phyloP scores from a whole-genome alignment of 495 filamentous ascomycete genomes.

The Tuber brumale region DNA sequence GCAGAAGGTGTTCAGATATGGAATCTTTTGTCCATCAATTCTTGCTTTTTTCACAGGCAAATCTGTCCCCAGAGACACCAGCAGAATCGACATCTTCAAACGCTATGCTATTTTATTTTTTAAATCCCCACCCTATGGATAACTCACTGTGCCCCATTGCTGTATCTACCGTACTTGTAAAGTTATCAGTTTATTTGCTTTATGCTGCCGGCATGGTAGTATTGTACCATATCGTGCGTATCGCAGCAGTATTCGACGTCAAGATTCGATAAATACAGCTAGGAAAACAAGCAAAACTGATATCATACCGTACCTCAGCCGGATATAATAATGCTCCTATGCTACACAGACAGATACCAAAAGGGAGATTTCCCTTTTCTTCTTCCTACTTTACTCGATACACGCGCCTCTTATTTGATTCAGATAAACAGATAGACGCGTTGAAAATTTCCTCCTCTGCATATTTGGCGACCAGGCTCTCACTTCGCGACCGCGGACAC shows the following conservation, averaged over 20 bases:
- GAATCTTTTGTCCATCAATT: background rate
- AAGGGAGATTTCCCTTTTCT: constrained; percentile 16
- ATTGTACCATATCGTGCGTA: background rate
- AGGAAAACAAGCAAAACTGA: background rate
- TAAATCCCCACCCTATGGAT: background rate
- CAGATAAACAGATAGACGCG: constrained; percentile 19
- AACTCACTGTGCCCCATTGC: background rate
- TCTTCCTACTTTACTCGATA: constrained; percentile 18
- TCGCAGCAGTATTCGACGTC: constrained; percentile 32
- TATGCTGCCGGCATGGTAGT: background rate
- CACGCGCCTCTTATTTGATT: constrained; percentile 35
- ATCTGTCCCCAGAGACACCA: background rate
- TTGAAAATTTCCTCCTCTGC: constrained; percentile 28
- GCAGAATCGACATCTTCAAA: background rate
- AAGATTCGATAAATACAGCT: constrained; percentile 34
- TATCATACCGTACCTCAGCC: constrained; percentile 16
- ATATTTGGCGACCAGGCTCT: constrained; percentile 35
- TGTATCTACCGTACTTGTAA: background rate
- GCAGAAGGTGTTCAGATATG: background rate
- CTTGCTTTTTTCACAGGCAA: background rate
- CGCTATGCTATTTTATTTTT: background rate
- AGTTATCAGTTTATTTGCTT: background rate
- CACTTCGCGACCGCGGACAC: constrained; percentile 38
- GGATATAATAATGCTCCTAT: constrained; percentile 16
- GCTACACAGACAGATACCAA: constrained; percentile 13